A percentile compares a stretch with the other conserved stretches of the same genome.
phyloP scores from a whole-genome alignment of 306 rosid species.

The Glycine soja region DNA sequence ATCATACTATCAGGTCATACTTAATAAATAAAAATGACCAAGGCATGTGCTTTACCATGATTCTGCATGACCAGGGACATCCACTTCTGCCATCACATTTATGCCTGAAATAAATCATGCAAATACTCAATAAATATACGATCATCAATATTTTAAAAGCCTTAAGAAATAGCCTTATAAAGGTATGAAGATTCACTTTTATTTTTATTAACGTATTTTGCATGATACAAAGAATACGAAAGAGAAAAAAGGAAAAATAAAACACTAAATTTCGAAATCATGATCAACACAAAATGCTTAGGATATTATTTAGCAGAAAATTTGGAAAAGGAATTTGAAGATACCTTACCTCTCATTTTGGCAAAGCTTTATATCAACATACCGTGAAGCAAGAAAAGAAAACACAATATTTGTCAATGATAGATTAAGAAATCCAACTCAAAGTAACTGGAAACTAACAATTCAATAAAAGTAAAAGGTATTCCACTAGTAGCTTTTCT shows the following conservation, averaged over 20 bases:
- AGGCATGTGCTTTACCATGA: conserved; percentile 72
- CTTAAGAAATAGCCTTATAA: conserved; percentile 1
- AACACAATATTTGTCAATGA: conserved; percentile 47
- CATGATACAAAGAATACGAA: conserved; percentile 32
- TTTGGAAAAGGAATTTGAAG: conserved; percentile 48
- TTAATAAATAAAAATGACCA: conserved; percentile 1
- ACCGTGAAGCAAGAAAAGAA: conserved; percentile 50
- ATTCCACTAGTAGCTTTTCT: not conserved
- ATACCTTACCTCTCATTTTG: conserved; percentile 79
- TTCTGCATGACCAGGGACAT: conserved; percentile 95
- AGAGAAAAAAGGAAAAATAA: conserved; percentile 22
- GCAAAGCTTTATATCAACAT: conserved; percentile 75
- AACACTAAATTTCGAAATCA: conserved; percentile 32
- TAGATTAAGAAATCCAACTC: conserved; percentile 46
- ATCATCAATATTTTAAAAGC: not conserved
- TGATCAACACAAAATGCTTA: conserved; percentile 29
- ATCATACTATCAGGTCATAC: conserved; percentile 10
- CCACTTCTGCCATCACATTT: conserved; percentile 93
- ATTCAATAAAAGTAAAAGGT: conserved; percentile 22
- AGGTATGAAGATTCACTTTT: conserved; percentile 16
- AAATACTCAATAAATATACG: conserved; percentile 37
- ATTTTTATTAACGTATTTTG: not conserved
- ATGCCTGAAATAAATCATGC: conserved; percentile 68
- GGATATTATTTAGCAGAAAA: conserved; percentile 39
- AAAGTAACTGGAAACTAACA: conserved; percentile 22